phyloP scores from a whole-genome alignment of 495 filamentous ascomycete species.

The Ascobolus immersus region DNA sequence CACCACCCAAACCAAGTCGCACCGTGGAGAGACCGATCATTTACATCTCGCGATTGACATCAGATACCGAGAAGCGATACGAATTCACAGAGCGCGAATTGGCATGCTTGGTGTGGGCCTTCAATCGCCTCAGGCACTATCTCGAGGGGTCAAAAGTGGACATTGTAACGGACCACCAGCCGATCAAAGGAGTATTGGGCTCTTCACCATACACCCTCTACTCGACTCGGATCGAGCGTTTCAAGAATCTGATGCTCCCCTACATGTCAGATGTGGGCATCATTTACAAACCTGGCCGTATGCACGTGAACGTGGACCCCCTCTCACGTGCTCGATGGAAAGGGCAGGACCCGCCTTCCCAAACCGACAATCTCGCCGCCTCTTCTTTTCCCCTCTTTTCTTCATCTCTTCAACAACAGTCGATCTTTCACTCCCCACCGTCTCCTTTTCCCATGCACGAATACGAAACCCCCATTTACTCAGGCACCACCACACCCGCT shows the following conservation, averaged over 20 bases:
- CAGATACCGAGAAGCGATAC: not conserved
- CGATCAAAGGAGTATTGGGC: not conserved
- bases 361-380: too few relatives aligned
- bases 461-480: too few relatives aligned
- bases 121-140: not conserved
- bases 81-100: slow-evolving; percentile 2
- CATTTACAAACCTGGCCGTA: not conserved
- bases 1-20: not conserved
- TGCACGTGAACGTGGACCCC: not conserved
- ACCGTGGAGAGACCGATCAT: slow-evolving; percentile 1
- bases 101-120: not conserved
- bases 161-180: not conserved
- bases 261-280: not conserved
- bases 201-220: not conserved
- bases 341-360: too few relatives aligned
- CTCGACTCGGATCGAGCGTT: not conserved
- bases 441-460: too few relatives aligned
- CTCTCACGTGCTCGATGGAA: not conserved
- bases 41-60: slow-evolving; percentile 1
- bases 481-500: too few relatives aligned
- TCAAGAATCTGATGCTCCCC: not conserved
- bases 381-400: too few relatives aligned
- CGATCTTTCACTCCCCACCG: too few relatives aligned
- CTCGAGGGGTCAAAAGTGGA: slow-evolving; percentile 1
- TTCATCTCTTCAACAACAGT: too few relatives aligned